Evolutionary conservation across 306 rosid genomes (phyloP).

Genomic region (Dryas octopetala): DNA sequence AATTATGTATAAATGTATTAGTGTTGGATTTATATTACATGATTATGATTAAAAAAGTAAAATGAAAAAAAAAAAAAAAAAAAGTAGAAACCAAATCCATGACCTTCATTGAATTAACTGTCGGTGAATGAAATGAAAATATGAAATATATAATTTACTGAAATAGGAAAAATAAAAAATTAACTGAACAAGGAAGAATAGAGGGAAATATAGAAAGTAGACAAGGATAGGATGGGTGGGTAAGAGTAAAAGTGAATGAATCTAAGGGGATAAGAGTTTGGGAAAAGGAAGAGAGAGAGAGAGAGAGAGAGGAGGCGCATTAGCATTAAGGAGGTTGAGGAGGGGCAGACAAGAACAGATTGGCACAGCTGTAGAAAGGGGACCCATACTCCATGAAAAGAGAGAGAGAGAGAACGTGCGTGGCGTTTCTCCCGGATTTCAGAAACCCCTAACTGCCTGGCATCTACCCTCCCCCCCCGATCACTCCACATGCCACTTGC

Average conservation of each 20-base stretch:
- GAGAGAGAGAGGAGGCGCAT: constrained; percentile 2
- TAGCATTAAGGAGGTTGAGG: constrained; percentile 11
- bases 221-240: background rate
- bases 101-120: too few relatives aligned
- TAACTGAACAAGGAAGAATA: too few relatives aligned
- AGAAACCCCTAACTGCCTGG: constrained; percentile 36
- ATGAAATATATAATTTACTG: too few relatives aligned
- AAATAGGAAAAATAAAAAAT: too few relatives aligned
- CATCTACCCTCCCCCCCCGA: constrained; percentile 25
- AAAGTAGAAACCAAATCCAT: too few relatives aligned
- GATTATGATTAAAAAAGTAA: too few relatives aligned
- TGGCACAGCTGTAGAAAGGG: constrained; percentile 33
- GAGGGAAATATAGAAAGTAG: background rate
- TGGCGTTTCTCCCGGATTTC: constrained; percentile 33
- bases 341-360: constrained; percentile 35
- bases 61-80: too few relatives aligned
- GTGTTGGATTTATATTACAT: too few relatives aligned
- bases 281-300: background rate
- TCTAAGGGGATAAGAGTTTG: constrained; percentile 4
- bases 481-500: constrained; percentile 38
- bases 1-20: too few relatives aligned
- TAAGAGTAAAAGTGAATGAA: background rate
- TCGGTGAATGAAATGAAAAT: too few relatives aligned
- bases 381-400: constrained; percentile 12
- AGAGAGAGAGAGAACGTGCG: constrained; percentile 26